Conservation (phyloP, 805 yeast genomes). For the Starmerella ratchasimensis region DNA sequence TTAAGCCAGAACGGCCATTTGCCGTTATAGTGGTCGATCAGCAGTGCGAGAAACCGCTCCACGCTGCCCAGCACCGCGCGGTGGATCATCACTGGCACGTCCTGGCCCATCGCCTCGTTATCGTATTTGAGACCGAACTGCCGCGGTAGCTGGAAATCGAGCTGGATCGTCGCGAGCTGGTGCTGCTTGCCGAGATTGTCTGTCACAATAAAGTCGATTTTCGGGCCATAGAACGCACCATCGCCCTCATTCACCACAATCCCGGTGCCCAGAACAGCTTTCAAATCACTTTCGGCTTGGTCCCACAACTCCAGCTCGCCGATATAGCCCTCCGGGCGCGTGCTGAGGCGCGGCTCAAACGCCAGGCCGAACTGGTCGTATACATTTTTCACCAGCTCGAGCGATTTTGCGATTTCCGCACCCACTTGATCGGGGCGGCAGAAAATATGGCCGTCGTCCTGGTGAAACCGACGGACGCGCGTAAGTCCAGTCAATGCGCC, state of each 20-base stretch:
- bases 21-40: conserved; percentile 81
- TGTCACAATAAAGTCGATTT: conserved; percentile 70
- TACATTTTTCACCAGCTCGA: conserved; percentile 59
- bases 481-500: conserved; percentile 91
- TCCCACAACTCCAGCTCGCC: conserved; percentile 75
- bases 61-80: conserved; percentile 91
- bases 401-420: conserved; percentile 55
- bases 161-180: conserved; percentile 90
- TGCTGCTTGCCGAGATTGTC: conserved; percentile 73
- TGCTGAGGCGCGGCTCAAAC: conserved; percentile 59
- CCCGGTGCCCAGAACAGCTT: conserved; percentile 40
- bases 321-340: conserved; percentile 69
- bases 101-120: conserved; percentile 30
- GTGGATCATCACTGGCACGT: conserved; percentile 86
- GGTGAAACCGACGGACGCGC: conserved; percentile 87
- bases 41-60: conserved; percentile 80
- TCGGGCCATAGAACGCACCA: conserved; percentile 66
- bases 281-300: conserved; percentile 58
- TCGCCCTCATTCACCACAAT: conserved; percentile 81
- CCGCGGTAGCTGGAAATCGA: conserved; percentile 87
- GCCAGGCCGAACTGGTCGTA: conserved; percentile 55
- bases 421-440: conserved; percentile 68
- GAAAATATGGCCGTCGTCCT: conserved; percentile 95
- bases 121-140: conserved; percentile 65
- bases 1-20: conserved; percentile 97